Evolutionary conservation across 129 eudicot species (phyloP), one percentile per base, ranked within the genome.

Genomic region (Flaveria brownii): DNA sequence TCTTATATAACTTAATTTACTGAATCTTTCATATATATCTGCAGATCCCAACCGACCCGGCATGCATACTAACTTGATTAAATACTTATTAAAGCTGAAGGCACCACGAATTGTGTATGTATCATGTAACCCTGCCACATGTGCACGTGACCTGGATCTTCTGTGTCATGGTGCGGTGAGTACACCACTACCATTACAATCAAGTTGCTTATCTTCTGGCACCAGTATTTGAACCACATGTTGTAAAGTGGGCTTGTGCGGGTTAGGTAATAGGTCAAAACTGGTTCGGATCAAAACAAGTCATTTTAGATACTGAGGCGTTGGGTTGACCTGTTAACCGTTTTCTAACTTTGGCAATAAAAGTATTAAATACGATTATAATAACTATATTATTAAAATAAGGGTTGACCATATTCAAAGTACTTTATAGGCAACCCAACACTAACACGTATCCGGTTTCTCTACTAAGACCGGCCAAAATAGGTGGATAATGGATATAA

Each of bases 31-130:
- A 56, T 39, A 17, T 28, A 41, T 50, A 4, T 85, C 2, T 56
- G 82, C 90, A 94, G 98, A 94, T 85, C 98, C 98, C 12, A 94
- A 91, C 67, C 90, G 98, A 0, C 98, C 98, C 20, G 97, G 98
- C 46, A 91, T 94, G 98, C 98, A 94, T 85, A 86, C 90, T 56
- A 94, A 91, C 75, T 75, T 94, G 81, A 94, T 91, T 46, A 91
- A 83, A 56, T 94, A 84, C 73, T 81, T 94, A 82, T 76, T 94
- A 62, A 91, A 89, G 70, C 70, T 94, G 66, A 87, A 83, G 77
- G 96, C 96, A 56, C 73, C 80, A 49, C 85, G 86, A 20, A 89
- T 94, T 6, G 84, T 94, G 51, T 91, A 91, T 30, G 96, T 94
- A 23, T 94, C 99, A 18, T 94, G 99, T 85, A 94, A 94, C 86